A percentile compares a stretch with the other conserved stretches of the same genome.
These are phyloP conservation scores for Fusarium anguioides DNA, from an alignment of 2,329 filamentous ascomycete genomes.

Conservation along the genomic window DNA sequence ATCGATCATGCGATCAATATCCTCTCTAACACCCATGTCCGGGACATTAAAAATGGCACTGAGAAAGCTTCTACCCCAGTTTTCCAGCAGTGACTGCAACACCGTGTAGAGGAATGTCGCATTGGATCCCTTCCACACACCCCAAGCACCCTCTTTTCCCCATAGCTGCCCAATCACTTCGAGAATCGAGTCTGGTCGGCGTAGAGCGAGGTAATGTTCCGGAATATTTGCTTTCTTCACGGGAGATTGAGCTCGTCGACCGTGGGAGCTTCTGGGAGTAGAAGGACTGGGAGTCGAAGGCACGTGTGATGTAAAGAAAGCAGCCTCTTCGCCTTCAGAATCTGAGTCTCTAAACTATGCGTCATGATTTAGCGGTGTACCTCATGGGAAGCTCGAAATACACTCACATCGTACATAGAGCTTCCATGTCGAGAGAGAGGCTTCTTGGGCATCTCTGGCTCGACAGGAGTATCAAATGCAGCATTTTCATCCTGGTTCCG, in stretches of 20 bases:
- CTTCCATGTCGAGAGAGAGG: conserved; percentile 49
- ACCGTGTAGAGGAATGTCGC: conserved; percentile 92
- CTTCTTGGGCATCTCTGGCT: conserved; percentile 44
- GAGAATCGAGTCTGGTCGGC: conserved; percentile 81
- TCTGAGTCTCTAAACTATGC: conserved; percentile 65
- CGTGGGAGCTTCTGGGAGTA: conserved; percentile 48
- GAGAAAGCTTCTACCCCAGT: conserved; percentile 91
- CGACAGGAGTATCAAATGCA: conserved; percentile 36
- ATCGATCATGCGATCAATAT: conserved; percentile 78
- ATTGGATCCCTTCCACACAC: conserved; percentile 95
- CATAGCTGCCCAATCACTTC: conserved; percentile 90
- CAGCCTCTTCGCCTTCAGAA: conserved; percentile 80
- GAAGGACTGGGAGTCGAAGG: conserved; percentile 66
- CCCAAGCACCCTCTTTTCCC: conserved; percentile 88
- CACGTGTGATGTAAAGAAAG: conserved; percentile 81
- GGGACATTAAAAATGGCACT: conserved; percentile 91
- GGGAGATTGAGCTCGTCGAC: conserved; percentile 48
- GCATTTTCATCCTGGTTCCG: conserved; percentile 66
- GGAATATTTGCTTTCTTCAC: conserved; percentile 51
- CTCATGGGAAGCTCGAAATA: not conserved
- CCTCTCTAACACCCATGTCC: conserved; percentile 80
- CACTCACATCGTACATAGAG: conserved; percentile 52
- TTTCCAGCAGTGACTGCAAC: conserved; percentile 86
- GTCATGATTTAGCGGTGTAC: conserved; percentile 41
- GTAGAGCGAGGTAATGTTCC: conserved; percentile 74